These are phyloP conservation scores for Aspergillus transmontanensis DNA, from an alignment of 2,329 filamentous ascomycete genomes.

Conservation along the genomic window DNA sequence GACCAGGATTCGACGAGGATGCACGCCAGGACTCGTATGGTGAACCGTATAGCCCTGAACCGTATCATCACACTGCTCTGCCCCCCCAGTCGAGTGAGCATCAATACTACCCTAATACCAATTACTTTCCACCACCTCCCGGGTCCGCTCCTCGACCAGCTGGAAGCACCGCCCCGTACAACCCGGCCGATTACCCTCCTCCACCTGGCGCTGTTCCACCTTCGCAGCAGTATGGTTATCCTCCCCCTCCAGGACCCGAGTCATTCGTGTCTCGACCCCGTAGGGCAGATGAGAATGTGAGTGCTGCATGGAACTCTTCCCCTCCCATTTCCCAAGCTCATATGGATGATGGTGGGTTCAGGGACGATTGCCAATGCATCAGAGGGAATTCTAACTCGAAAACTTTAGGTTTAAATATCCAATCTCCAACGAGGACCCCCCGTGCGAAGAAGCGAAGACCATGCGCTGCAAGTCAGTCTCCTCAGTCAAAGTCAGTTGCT, in stretches of 20 bases:
- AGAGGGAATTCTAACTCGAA: constrained; percentile 10
- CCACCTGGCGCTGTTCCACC: constrained; percentile 42
- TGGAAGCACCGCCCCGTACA: constrained; percentile 33
- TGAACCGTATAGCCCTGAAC: constrained; percentile 43
- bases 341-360: constrained; percentile 47
- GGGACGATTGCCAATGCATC: constrained; percentile 14
- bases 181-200: constrained; percentile 45
- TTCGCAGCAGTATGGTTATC: constrained; percentile 43
- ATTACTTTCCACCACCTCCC: constrained; percentile 49
- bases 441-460: constrained; percentile 14
- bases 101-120: constrained; percentile 44
- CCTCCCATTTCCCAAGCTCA: constrained; percentile 40
- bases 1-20: constrained; percentile 34
- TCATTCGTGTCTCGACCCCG: constrained; percentile 42
- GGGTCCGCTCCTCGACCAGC: constrained; percentile 29
- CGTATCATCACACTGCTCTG: constrained; percentile 41
- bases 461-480: constrained; percentile 27
- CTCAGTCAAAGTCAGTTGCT: constrained; percentile 36
- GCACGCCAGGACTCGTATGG: constrained; percentile 42
- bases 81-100: constrained; percentile 34
- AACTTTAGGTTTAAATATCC: constrained; percentile 25
- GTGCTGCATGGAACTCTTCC: constrained; percentile 42
- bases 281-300: constrained; percentile 55
- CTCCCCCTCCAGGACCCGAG: constrained; percentile 36
- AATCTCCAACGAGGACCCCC: constrained; percentile 12